Evolutionary conservation across 176 grass and related monocot species (phyloP), one percentile per base, ranked within the genome.

Genomic region (Lolium multiflorum): DNA sequence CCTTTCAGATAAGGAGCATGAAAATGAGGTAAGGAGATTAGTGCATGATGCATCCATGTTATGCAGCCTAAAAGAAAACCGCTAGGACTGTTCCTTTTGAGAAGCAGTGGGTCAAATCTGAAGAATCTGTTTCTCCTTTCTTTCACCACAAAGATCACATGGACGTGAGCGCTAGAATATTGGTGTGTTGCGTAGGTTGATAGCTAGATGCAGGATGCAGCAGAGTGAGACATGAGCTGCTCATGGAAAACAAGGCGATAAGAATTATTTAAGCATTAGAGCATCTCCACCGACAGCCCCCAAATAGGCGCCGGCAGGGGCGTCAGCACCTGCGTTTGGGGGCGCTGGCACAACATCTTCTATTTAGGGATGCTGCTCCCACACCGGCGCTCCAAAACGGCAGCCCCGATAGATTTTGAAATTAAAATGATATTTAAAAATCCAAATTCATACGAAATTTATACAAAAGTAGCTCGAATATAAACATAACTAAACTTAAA

Each of bases 91-190:
- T 74, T 37, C 88, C 47, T 85, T 81, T 81, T 74, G 59, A 35
- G 39, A 74, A 4, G 81, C 0, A 44, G 64, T 75, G 84, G 84
- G 84, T 78, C 81, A 92, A 89, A 82, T 64, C 70, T 15, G 76
- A 57, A 87, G 76, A 69, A 92, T 82, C 76, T 72, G 38, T 62
- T 78, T 62, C 28, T 16, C 68, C 41, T 63, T 62, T 90, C 76
- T 55, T 84, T 39, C 75, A 60, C 14, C 76, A 50, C 69, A 89
- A 87, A 84, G 43, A 77, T 77, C 91, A 92, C 84, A 87, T 89
- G 91, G 80, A 66, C 37, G 74, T n/a, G 49, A 39, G 71, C n/a
- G 61, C 51, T 51, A 78, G 57, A 78, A 77, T 3, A 58, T 49
- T 63, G 43, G 44, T 39, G 18, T 13, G 25, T 39, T 37, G 38